Evolutionary conservation across 768 basidiomycete species (phyloP), one percentile per base, ranked within the genome.

Genomic region (Lentinula raphanica): DNA sequence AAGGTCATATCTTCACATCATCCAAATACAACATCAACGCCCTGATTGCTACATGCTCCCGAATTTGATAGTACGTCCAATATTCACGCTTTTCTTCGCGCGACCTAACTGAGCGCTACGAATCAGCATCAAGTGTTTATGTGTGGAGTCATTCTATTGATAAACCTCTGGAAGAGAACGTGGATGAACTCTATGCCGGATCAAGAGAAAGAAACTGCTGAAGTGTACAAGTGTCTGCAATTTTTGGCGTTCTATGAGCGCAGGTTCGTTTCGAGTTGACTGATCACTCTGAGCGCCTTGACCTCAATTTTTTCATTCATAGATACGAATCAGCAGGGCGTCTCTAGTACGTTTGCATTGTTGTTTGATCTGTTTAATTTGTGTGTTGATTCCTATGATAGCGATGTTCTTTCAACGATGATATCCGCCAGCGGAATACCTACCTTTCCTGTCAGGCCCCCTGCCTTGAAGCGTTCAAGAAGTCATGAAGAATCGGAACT

Each of bases 1-100:
- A 2, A 72, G 86, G 15, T 83, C 83, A 0, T 80, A 76, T 45
- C 74, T 75, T 23, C 84, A 83, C 54, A 73, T 88, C 28, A 64
- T 83, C 48, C 83, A 85, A 72, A 9, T 65, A 62, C 58, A 63
- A 27, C 49, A 49, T 51, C 28, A 39, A 32, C 38, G 38, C 17
- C 8, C 56, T 8, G 27, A 36, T 32, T 28, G 32, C 32, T 46
- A 23, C 15, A 9, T 46, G 12, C 45, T 38, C 19, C 32, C 56
- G 8, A 35, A 58, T 27, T 49, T 28, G 23, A 36, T 40, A 28
- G 38, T 58, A n/a, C 31, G 32, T 58, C 7, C 49, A 8, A 19
- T 4, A 32, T 1, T 29, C 32, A 7, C 55, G 44, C 7, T 29
- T 55, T 40, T 5, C 13, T 21, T 19, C 9, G 11, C n/a, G 17